phyloP scores from a whole-genome alignment of 805 yeast species.

The Metschnikowia santaceciliae region DNA sequence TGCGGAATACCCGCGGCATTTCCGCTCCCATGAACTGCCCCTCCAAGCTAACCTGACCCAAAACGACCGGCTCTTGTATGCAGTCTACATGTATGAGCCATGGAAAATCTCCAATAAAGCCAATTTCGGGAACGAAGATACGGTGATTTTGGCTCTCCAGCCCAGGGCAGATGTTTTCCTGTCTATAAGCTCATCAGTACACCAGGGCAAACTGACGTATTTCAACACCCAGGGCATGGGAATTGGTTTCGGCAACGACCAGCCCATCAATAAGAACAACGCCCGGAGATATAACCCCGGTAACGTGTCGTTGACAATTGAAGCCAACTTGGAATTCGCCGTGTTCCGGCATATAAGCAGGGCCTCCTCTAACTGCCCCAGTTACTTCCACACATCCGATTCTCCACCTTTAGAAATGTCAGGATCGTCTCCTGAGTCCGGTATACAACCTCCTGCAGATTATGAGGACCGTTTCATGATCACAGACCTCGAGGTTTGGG shows the following conservation, averaged over 20 bases:
- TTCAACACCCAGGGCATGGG: conserved; percentile 77
- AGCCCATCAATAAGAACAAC: conserved; percentile 52
- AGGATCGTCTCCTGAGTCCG: conserved; percentile 18
- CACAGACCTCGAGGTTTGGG: conserved; percentile 85
- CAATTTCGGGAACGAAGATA: conserved; percentile 60
- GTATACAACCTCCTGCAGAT: conserved; percentile 16
- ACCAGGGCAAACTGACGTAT: conserved; percentile 44
- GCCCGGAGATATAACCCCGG: conserved; percentile 57
- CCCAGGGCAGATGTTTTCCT: conserved; percentile 59
- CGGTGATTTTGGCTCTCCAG: conserved; percentile 59
- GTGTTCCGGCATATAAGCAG: conserved; percentile 66
- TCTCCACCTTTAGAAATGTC: background rate
- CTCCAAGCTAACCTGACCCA: conserved; percentile 35
- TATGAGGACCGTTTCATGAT: conserved; percentile 71
- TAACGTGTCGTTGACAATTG: conserved; percentile 74
- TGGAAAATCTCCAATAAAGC: conserved; percentile 75
- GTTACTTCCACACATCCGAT: conserved; percentile 20
- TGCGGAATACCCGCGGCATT: conserved; percentile 41
- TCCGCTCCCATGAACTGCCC: conserved; percentile 24
- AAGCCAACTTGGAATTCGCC: conserved; percentile 74
- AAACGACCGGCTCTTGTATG: conserved; percentile 50
- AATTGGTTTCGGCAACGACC: conserved; percentile 72
- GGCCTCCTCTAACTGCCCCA: conserved; percentile 18
- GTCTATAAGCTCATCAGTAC: conserved; percentile 28
- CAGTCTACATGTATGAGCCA: conserved; percentile 61